Evolutionary conservation across 176 grass and related monocot genomes (phyloP).

Genomic region (Leersia perrieri): DNA sequence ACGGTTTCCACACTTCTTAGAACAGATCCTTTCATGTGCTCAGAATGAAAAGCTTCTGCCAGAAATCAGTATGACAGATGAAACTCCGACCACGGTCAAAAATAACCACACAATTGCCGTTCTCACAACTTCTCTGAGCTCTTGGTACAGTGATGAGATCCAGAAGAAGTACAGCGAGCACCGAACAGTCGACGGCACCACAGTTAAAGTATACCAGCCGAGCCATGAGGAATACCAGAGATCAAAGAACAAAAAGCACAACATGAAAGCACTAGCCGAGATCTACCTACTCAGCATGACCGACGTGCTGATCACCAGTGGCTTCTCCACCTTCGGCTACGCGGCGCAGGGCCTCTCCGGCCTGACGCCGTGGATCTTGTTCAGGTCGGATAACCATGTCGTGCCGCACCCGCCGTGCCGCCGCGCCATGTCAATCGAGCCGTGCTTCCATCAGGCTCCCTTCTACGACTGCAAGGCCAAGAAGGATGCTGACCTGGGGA

Average conservation of each 20-base stretch:
- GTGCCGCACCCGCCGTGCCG: constrained; percentile 44
- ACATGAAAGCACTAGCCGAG: constrained; percentile 75
- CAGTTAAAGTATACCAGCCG: constrained; percentile 52
- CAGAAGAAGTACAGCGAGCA: constrained; percentile 48
- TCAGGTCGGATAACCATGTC: constrained; percentile 37
- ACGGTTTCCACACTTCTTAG: constrained; percentile 44
- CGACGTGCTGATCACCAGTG: constrained; percentile 62
- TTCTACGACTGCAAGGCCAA: constrained; percentile 56
- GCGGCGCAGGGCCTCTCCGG: constrained; percentile 54
- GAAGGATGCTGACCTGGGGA: constrained; percentile 44
- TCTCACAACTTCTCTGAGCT: constrained; percentile 57
- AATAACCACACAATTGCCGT: constrained; percentile 44
- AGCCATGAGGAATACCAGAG: constrained; percentile 64
- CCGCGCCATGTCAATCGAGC: constrained; percentile 64
- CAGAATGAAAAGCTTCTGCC: constrained; percentile 56
- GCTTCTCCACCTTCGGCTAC: constrained; percentile 80
- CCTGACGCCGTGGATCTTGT: constrained; percentile 66
- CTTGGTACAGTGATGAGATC: constrained; percentile 59
- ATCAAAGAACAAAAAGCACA: constrained; percentile 53
- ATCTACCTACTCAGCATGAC: constrained; percentile 78
- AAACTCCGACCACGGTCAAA: neutral
- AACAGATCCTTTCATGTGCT: constrained; percentile 66
- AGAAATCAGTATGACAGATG: constrained; percentile 22
- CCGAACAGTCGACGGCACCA: constrained; percentile 38
- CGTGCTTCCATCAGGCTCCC: constrained; percentile 72